Percentiles rank a stretch among this genome's conserved stretches.
These are phyloP conservation scores for Trichoderma sp. DNA, from an alignment of 2,329 filamentous ascomycete genomes.

Conservation along the genomic window DNA sequence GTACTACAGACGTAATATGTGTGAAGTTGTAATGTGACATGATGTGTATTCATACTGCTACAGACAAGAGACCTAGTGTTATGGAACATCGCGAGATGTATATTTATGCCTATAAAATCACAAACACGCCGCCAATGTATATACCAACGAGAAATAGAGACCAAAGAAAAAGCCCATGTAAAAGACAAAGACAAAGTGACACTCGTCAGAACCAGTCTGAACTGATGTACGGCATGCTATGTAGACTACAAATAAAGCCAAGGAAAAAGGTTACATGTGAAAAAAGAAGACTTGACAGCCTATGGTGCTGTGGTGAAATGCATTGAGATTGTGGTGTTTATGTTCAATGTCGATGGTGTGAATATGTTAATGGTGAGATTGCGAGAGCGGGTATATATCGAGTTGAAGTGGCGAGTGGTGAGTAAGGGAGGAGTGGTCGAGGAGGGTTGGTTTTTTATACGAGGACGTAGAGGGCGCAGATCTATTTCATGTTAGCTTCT, in stretches of 20 bases:
- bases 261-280: not conserved
- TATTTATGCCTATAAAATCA: constrained; percentile 15
- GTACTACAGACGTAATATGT: too few species aligned
- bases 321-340: too few species aligned
- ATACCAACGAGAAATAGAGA: not conserved
- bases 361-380: too few species aligned
- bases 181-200: not conserved
- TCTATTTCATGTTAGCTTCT: constrained; percentile 40
- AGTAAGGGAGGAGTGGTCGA: not conserved
- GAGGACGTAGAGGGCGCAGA: constrained; percentile 58
- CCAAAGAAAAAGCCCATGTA: not conserved
- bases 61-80: not conserved
- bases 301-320: too few species aligned
- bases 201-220: constrained; percentile 14
- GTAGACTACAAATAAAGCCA: not conserved
- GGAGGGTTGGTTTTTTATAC: constrained; percentile 39
- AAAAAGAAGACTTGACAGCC: not conserved
- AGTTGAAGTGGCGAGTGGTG: too few species aligned
- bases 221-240: constrained; percentile 14
- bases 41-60: not conserved
- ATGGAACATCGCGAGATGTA: constrained; percentile 13
- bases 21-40: not conserved
- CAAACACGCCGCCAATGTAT: constrained; percentile 11
- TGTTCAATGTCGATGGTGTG: too few species aligned
- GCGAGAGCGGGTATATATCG: not conserved